Evolutionary conservation across 2,329 filamentous ascomycete species (phyloP).

Genomic region (Trichoderma endophyticum): DNA sequence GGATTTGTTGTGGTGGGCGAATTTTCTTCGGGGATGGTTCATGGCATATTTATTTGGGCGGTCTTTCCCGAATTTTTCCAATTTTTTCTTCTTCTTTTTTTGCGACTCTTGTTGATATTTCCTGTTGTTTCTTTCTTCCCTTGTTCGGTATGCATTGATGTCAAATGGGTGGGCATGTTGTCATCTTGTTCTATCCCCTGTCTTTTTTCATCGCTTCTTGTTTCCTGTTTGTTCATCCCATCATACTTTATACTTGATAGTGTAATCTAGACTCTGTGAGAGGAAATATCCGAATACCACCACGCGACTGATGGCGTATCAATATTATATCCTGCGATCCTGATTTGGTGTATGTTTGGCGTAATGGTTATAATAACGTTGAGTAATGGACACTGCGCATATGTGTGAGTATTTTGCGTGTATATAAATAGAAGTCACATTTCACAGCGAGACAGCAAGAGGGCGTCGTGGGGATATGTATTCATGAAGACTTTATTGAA

Average conservation of each 20-base stretch:
- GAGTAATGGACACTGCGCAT: background rate
- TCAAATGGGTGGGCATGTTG: background rate
- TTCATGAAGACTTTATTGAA: constrained; percentile 8
- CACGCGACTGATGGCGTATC: background rate
- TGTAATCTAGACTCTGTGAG: constrained; percentile 15
- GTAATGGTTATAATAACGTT: too few relatives aligned
- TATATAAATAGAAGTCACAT: background rate
- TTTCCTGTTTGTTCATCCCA: background rate
- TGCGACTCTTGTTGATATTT: background rate
- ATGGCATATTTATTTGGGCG: constrained; percentile 5
- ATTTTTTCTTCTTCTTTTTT: background rate
- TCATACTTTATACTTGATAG: background rate
- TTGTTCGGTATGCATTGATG: background rate
- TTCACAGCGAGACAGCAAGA: background rate
- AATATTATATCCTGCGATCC: background rate
- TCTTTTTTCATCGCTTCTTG: background rate
- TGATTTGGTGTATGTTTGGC: background rate
- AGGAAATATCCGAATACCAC: background rate
- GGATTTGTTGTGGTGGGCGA: background rate
- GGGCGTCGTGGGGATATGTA: background rate
- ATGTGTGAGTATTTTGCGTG: too few relatives aligned
- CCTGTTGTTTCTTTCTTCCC: too few relatives aligned
- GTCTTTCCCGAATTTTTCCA: background rate
- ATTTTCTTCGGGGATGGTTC: background rate
- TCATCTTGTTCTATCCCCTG: background rate